These are phyloP conservation scores for Tuber brumale DNA, from an alignment of 495 filamentous ascomycete genomes.

Conservation along the genomic window DNA sequence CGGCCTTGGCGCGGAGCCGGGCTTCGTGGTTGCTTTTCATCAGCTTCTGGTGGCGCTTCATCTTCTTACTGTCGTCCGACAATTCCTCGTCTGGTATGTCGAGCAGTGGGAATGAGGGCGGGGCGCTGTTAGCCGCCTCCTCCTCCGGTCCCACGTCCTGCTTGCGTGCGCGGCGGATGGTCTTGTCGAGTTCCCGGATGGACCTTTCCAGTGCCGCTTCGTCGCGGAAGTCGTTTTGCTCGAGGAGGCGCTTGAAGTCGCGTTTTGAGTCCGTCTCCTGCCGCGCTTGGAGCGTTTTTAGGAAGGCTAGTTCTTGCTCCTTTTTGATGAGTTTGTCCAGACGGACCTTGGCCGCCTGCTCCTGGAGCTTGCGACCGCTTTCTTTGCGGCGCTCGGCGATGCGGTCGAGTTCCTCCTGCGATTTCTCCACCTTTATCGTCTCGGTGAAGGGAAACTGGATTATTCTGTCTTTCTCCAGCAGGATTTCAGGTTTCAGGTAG, in stretches of 20 bases:
- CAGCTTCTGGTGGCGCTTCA: constrained; percentile 83
- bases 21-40: constrained; percentile 93
- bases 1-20: constrained; percentile 79
- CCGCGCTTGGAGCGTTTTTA: constrained; percentile 66
- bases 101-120: constrained; percentile 64
- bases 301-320: constrained; percentile 91
- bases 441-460: constrained; percentile 92
- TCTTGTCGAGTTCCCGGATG: constrained; percentile 80
- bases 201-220: constrained; percentile 71
- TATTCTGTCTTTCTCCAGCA: constrained; percentile 81
- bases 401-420: constrained; percentile 78
- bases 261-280: constrained; percentile 69
- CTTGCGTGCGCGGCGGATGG: constrained; percentile 78
- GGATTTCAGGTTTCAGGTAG: constrained; percentile 77
- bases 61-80: constrained; percentile 80
- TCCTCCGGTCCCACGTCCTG: constrained; percentile 85
- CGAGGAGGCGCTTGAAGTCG: constrained; percentile 73
- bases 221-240: constrained; percentile 85
- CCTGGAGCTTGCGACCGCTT: constrained; percentile 81
- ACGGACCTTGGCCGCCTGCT: constrained; percentile 94
- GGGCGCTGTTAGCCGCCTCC: constrained; percentile 53
- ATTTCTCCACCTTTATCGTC: constrained; percentile 79
- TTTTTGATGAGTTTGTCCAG: constrained; percentile 90
- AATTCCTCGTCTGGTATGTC: constrained; percentile 87
- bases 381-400: constrained; percentile 90